These are phyloP conservation scores for Fragilariopsis cylindrus DNA, from an alignment of 108 stramenopile species.

Conservation along the genomic window DNA sequence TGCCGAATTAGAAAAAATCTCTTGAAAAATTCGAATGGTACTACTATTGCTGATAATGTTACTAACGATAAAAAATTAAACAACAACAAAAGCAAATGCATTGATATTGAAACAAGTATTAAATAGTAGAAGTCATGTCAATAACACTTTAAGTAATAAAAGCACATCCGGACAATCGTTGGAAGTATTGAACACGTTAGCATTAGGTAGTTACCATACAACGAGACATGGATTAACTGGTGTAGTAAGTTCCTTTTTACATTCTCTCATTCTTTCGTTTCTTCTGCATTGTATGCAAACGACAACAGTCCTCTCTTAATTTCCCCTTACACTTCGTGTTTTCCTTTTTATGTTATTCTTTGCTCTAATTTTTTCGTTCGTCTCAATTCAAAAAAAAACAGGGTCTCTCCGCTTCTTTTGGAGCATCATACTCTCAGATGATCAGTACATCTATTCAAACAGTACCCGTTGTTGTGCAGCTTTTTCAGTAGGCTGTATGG, in stretches of 20 bases:
- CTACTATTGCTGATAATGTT: neutral
- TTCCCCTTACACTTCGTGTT: neutral
- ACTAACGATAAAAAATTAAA: neutral
- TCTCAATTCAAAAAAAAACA: neutral
- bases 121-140: neutral
- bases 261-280: neutral
- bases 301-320: neutral
- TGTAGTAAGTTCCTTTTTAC: conserved; percentile 9
- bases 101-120: conserved; percentile 2
- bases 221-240: conserved; percentile 38
- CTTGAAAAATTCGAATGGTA: neutral
- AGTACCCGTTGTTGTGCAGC: conserved; percentile 35
- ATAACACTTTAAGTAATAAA: neutral
- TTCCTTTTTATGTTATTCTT: neutral
- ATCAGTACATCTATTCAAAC: conserved; percentile 29
- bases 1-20: neutral
- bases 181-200: conserved; percentile 33
- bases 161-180: conserved; percentile 11
- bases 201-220: conserved; percentile 24
- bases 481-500: conserved; percentile 36
- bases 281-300: neutral
- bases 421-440: conserved; percentile 32
- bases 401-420: conserved; percentile 35
- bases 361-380: neutral
- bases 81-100: conserved; percentile 8